Conservation (phyloP, 345 rosid genomes). For the Populus simonii region DNA sequence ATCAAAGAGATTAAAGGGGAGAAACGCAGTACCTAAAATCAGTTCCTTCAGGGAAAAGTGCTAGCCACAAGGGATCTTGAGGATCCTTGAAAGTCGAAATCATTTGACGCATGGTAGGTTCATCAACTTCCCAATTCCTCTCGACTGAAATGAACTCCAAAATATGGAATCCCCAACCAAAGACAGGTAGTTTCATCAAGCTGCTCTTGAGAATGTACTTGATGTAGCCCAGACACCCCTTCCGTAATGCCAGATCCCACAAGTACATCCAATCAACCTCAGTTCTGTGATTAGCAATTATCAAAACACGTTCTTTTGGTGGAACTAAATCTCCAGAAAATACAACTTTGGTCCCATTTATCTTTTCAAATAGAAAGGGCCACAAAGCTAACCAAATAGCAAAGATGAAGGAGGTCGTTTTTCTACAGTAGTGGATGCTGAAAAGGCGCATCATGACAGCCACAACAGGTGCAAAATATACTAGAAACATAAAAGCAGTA, state of each 20-base stretch:
- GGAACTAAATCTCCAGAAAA: slow-evolving; percentile 67
- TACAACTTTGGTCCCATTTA: slow-evolving; percentile 63
- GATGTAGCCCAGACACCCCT: slow-evolving; percentile 66
- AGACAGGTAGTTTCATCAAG: slow-evolving; percentile 69
- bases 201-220: slow-evolving; percentile 83
- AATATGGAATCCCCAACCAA: slow-evolving; percentile 87
- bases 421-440: slow-evolving; percentile 55
- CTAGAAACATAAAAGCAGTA: slow-evolving; percentile 63
- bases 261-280: slow-evolving; percentile 94
- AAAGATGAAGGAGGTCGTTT: slow-evolving; percentile 51
- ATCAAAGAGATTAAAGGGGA: slow-evolving; percentile 17
- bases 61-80: slow-evolving; percentile 80
- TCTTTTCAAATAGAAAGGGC: slow-evolving; percentile 79
- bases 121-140: slow-evolving; percentile 80
- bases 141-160: slow-evolving; percentile 83
- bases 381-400: slow-evolving; percentile 73
- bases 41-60: slow-evolving; percentile 89
- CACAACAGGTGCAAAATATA: slow-evolving; percentile 52
- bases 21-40: slow-evolving; percentile 60
- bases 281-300: slow-evolving; percentile 81
- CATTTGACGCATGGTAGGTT: slow-evolving; percentile 49
- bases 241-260: slow-evolving; percentile 79
- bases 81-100: slow-evolving; percentile 66
- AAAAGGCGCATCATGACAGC: slow-evolving; percentile 43
- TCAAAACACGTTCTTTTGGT: slow-evolving; percentile 50